Percentiles rank a stretch among this genome's conserved stretches.
These are phyloP conservation scores for Botrytis aclada DNA, from an alignment of 2,329 filamentous ascomycete genomes.

Conservation along the genomic window DNA sequence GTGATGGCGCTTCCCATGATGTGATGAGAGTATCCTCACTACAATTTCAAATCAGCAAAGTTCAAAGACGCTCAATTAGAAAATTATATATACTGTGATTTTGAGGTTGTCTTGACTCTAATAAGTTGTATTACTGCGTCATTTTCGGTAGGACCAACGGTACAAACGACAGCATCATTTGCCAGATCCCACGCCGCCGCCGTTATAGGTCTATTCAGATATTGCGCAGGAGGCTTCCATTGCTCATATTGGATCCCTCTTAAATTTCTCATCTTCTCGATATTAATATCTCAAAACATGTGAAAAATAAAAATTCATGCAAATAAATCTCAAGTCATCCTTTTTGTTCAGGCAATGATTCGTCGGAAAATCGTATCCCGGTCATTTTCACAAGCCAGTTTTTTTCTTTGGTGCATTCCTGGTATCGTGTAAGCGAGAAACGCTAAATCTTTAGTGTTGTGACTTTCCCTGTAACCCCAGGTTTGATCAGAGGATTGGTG, in stretches of 20 bases:
- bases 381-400: constrained; percentile 29
- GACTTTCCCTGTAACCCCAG: constrained; percentile 15
- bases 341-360: constrained; percentile 16
- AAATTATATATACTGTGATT: constrained; percentile 30
- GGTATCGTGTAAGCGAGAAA: not conserved
- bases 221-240: constrained; percentile 56
- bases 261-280: constrained; percentile 74
- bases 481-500: constrained; percentile 6
- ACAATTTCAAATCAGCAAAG: constrained; percentile 34
- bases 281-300: constrained; percentile 11
- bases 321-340: constrained; percentile 12
- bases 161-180: constrained; percentile 74
- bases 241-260: constrained; percentile 70
- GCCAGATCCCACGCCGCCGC: constrained; percentile 83
- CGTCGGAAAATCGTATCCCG: constrained; percentile 15
- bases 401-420: constrained; percentile 1
- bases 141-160: constrained; percentile 73
- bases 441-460: constrained; percentile 4
- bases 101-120: constrained; percentile 48
- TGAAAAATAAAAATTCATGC: constrained; percentile 13
- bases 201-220: constrained; percentile 55
- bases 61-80: not conserved
- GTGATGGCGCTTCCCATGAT: constrained; percentile 85
- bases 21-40: constrained; percentile 53
- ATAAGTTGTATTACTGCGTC: constrained; percentile 71